Evolutionary conservation across 768 basidiomycete species (phyloP).

Genomic region (Lactifluus subvellereus): DNA sequence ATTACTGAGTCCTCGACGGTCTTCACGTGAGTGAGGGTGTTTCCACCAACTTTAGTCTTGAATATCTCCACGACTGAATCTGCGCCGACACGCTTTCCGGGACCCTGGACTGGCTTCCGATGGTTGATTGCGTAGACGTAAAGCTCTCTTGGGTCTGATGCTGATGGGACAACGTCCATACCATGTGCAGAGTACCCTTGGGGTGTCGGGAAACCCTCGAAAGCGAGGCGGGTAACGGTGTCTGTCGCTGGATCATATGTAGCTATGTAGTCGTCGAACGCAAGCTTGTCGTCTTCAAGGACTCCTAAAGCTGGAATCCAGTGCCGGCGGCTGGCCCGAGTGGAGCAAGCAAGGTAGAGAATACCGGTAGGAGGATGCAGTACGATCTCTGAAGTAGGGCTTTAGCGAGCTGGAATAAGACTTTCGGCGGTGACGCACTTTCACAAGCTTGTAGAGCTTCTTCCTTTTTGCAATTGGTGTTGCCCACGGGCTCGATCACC

Average conservation of each 20-base stretch:
- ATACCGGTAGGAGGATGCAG: constrained; percentile 53
- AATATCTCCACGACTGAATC: constrained; percentile 71
- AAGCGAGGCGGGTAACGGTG: constrained; percentile 39
- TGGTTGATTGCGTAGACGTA: constrained; percentile 73
- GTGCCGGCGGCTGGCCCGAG: constrained; percentile 38
- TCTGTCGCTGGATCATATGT: constrained; percentile 48
- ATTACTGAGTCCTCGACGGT: constrained; percentile 55
- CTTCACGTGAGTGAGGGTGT: constrained; percentile 44
- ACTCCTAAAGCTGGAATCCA: constrained; percentile 47
- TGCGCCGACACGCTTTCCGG: constrained; percentile 47
- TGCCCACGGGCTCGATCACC: constrained; percentile 40
- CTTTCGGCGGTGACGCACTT: constrained; percentile 38
- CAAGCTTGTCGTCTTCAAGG: constrained; percentile 35
- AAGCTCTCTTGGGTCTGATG: constrained; percentile 41
- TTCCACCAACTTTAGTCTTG: constrained; percentile 42
- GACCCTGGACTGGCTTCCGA: constrained; percentile 42
- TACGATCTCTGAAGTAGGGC: constrained; percentile 41
- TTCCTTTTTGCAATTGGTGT: constrained; percentile 43
- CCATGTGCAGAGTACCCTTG: constrained; percentile 54
- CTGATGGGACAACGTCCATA: constrained; percentile 60
- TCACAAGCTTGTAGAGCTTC: constrained; percentile 62
- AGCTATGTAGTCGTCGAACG: constrained; percentile 50
- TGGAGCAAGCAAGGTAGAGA: constrained; percentile 61
- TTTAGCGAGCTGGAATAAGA: background rate
- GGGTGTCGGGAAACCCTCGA: constrained; percentile 29